Percentiles rank a stretch among this genome's conserved stretches.
Evolutionary conservation across 164 flowering plant genomes (phyloP).

Genomic region (Buxus sempervirens): DNA sequence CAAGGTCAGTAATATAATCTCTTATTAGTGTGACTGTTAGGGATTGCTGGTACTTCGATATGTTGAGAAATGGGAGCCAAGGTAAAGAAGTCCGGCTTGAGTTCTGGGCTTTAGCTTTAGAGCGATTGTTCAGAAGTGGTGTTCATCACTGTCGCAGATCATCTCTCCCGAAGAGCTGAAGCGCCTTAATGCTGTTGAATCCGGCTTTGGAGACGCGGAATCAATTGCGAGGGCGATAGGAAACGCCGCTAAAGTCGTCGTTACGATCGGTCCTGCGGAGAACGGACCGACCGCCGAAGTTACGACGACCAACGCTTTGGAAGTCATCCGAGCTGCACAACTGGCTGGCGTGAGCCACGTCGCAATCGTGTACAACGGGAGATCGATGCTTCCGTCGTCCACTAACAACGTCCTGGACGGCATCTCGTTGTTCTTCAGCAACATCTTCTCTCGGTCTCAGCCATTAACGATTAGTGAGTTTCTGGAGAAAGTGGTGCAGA

Average conservation of each 20-base stretch:
- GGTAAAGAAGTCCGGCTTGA: too few species aligned
- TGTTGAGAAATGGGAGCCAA: too few species aligned
- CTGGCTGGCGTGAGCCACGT: slow-evolving; percentile 83
- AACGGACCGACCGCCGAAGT: slow-evolving; percentile 60
- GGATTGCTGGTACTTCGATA: too few species aligned
- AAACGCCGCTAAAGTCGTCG: slow-evolving; percentile 91
- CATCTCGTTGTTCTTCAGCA: slow-evolving; percentile 69
- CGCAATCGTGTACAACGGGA: slow-evolving; percentile 61
- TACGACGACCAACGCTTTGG: slow-evolving; percentile 60
- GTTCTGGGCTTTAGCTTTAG: too few species aligned
- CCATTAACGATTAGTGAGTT: slow-evolving; percentile 55
- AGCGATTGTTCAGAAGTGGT: not conserved
- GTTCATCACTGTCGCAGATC: slow-evolving; percentile 36
- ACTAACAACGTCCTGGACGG: slow-evolving; percentile 75
- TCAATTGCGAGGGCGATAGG: slow-evolving; percentile 89
- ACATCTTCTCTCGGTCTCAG: slow-evolving; percentile 64
- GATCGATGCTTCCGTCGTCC: slow-evolving; percentile 18
- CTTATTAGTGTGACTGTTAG: too few species aligned
- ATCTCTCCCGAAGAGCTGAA: slow-evolving; percentile 69
- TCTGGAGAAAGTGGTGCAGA: slow-evolving; percentile 50
- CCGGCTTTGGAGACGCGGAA: slow-evolving; percentile 53
- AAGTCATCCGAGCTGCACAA: slow-evolving; percentile 68
- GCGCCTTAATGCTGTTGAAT: slow-evolving; percentile 80
- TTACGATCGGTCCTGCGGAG: slow-evolving; percentile 76
- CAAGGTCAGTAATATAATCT: slow-evolving; percentile 50